Evolutionary conservation across 2,329 filamentous ascomycete genomes (phyloP), one percentile per base, ranked within the genome.

Genomic region (Cryphonectria japonica): DNA sequence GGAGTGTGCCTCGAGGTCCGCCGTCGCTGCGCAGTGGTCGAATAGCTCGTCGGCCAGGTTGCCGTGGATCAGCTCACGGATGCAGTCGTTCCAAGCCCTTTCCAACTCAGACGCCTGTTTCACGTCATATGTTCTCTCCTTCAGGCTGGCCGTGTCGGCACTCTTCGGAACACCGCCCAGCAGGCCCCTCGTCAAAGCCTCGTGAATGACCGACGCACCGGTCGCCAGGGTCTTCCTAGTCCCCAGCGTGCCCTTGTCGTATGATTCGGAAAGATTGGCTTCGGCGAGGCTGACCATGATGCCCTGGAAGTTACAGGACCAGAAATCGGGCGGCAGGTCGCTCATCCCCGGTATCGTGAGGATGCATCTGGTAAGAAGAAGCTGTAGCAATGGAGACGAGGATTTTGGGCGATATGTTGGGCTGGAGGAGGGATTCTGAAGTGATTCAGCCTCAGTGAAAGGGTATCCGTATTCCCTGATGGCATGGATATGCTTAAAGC

Each of bases 201-300:
- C 93, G 68, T 93, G 84, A 70, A 95, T 79, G 8, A 89, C 88
- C 50, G 91, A 91, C 13, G 90, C 85, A 0, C 91, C 92, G 8
- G 93, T 93, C 0, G 92, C 88, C 65, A 95, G 81, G 29, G 91
- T 92, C 81, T 94, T 94, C 67, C 93, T 85, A 71, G 90, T 89
- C 0, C 93, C 93, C 74, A 95, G 81, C 0, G 89, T 85, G 19
- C 91, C 92, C 79, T 94, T 94, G 78, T 95, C 93, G 76, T 94
- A 95, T 78, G 91, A 94, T 79, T 95, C 93, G 1, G 91, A 94
- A 43, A 95, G 82, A 66, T 93, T 89, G 1, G 89, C 91, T 43
- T 89, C 86, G 11, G 86, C 89, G 68, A 95, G 82, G 76, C 88
- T 85, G 75, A 83, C 81, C 75, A 93, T 82, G 22, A 93, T 79